Evolutionary conservation across 805 yeast species (phyloP).

Genomic region (Phaffomyces antillensis): DNA sequence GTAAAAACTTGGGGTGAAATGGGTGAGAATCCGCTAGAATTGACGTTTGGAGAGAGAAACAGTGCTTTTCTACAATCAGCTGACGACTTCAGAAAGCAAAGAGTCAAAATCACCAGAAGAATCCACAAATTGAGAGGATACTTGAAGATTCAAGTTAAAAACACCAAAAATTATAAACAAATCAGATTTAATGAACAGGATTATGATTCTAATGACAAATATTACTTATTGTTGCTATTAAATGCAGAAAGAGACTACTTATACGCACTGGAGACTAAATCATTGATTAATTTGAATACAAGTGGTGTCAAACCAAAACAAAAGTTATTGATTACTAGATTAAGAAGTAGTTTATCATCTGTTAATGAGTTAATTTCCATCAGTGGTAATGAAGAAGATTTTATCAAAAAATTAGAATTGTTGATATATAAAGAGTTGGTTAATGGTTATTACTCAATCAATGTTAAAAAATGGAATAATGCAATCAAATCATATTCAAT

Average conservation of each 20-base stretch:
- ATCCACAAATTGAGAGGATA: conserved; percentile 60
- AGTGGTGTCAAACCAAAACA: conserved; percentile 25
- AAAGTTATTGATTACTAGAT: conserved; percentile 55
- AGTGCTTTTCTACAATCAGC: conserved; percentile 58
- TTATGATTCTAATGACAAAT: conserved; percentile 43
- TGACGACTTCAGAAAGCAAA: conserved; percentile 63
- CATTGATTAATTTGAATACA: conserved; percentile 43
- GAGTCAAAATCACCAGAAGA: conserved; percentile 52
- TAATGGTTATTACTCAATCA: conserved; percentile 44
- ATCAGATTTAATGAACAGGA: conserved; percentile 43
- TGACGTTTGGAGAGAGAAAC: conserved; percentile 45
- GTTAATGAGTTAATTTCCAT: conserved; percentile 35
- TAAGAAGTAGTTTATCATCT: conserved; percentile 52
- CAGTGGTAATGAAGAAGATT: conserved; percentile 32
- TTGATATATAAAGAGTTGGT: conserved; percentile 40
- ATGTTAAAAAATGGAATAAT: conserved; percentile 46
- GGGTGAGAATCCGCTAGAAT: conserved; percentile 22
- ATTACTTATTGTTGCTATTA: conserved; percentile 53
- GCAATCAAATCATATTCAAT: conserved; percentile 49
- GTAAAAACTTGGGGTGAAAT: neutral
- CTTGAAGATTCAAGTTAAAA: conserved; percentile 54
- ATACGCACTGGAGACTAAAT: conserved; percentile 56
- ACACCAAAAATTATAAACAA: conserved; percentile 53
- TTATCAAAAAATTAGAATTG: conserved; percentile 28
- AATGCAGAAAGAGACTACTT: conserved; percentile 75